phyloP scores from a whole-genome alignment of 2,329 filamentous ascomycete species.

The Diaporthe citriasiana region DNA sequence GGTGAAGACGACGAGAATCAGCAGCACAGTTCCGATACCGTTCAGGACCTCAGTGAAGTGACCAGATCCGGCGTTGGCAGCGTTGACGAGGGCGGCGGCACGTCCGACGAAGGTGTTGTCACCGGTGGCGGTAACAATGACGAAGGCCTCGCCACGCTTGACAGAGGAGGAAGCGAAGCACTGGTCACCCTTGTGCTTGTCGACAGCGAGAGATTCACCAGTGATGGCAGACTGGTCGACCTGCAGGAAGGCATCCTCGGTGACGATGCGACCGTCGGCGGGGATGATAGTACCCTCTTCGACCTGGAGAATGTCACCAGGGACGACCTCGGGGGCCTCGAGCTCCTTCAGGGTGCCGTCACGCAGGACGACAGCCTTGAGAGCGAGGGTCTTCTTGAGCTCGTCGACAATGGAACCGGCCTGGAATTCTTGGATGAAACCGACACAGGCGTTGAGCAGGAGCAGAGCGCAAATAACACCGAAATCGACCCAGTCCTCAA shows the following conservation, averaged over 20 bases:
- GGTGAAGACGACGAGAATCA: conserved; percentile 85
- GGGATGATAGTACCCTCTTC: conserved; percentile 95
- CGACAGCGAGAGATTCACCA: conserved; percentile 90
- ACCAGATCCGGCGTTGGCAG: conserved; percentile 79
- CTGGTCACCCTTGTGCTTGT: conserved; percentile 86
- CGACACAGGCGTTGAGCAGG: conserved; percentile 86
- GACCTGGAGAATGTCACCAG: conserved; percentile 90
- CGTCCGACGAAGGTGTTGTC: conserved; percentile 93
- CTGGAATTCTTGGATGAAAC: conserved; percentile 92
- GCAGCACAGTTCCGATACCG: conserved; percentile 84
- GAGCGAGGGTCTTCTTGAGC: conserved; percentile 89
- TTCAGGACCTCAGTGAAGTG: conserved; percentile 95
- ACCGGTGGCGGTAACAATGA: conserved; percentile 86
- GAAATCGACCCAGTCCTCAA: conserved; percentile 93
- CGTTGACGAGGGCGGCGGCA: conserved; percentile 86
- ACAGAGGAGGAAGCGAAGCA: conserved; percentile 90
- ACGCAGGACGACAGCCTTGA: conserved; percentile 90
- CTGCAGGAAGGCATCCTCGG: conserved; percentile 86
- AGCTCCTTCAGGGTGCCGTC: conserved; percentile 83
- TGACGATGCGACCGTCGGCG: conserved; percentile 88
- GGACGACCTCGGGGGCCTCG: conserved; percentile 86
- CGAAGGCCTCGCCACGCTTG: conserved; percentile 90
- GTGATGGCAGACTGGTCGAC: conserved; percentile 94
- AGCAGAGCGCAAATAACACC: conserved; percentile 90
- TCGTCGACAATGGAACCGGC: conserved; percentile 92